Base-by-base conservation (phyloP, 495 filamentous ascomycete genomes). In the Hypoxylon intermedium region DNA sequence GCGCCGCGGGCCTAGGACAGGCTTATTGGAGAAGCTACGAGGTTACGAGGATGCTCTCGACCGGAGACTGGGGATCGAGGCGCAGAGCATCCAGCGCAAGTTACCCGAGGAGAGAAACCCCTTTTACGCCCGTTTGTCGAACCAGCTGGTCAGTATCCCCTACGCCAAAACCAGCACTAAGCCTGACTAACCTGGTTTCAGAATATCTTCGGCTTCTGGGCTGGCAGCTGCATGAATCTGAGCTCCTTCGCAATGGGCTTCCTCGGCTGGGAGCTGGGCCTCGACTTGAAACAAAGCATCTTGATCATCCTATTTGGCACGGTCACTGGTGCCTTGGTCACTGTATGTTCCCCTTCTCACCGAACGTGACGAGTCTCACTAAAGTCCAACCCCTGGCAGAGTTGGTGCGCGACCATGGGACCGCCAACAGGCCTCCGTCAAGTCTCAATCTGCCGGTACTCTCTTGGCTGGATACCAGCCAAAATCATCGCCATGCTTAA, bases 401-500 rank as follows among this genome's bases (percentile, higher is more conserved):
- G 73, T 13, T 77, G 73, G 65, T 78, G 78, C 42, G 81, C 81
- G 6, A 83, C 80, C 2, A 74, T 82, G 44, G 81, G 81, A 18
- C 70, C 75, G 3, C 70, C 73, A 16, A 82, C 77, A 6, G 83
- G 84, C 24, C 74, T 85, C 2, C 77, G 81, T 36, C 78, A 83
- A 58, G 78, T 83, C 58, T 77, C 78, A 16, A 77, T 83, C 37
- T 73, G 77, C 34, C 77, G 82, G 6, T 85, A 83, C 66, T 79
- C 76, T 63, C 77, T 86, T 44, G 83, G 82, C 18, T 86, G 78
- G 76, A 84, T 75, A 57, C 79, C 80, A 1, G 70, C 77, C 38
- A 80, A 80, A 44, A 49, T 77, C 1, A 77, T 82, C 44, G 80
- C 80, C 16, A 61, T 77, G 3, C 74, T 83, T 46, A 85, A 84